Base-by-base conservation (phyloP, 768 basidiomycete species). In the Dioszegia aurantiaca region DNA sequence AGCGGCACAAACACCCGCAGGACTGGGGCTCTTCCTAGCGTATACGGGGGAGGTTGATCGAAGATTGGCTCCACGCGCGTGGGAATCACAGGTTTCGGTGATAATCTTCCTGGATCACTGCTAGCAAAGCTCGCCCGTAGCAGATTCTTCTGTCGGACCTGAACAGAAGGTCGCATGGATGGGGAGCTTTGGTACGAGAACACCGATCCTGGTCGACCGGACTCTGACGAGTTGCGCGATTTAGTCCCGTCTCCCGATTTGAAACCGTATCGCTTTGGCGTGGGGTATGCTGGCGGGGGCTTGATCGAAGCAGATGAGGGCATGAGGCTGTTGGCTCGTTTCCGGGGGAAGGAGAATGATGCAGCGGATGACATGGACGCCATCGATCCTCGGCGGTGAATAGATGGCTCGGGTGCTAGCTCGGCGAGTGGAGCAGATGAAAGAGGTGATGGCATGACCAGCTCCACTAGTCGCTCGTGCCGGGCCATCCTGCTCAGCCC, bases 211-310 rank as follows among this genome's bases (percentile, higher is more conserved):
- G 75, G 71, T 47, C 75, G 63, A 28, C 64, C 62, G 2, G 73
- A 71, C 40, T 72, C 73, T 1, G 71, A 71, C 11, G 63, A 63
- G 17, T 61, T 65, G 4, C 70, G 60, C 11, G 60, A 52, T 39
- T 16, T 39, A 19, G 11, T 23, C 21, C 67, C 68, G 31, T 63
- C 67, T 21, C 66, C 64, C 1, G 64, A 61, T 28, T 61, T 68
- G 64, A 76, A 76, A 19, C 63, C 67, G 51, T 76, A 76, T 24
- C 75, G 66, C 52, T 76, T 76, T 17, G 75, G 69, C 1, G 65
- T 56, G 1, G 75, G 75, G 41, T 64, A 76, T 65, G 1, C 69
- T 69, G 11, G 75, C 69, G 21, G 65, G 46, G 16, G 60, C 57
- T 55, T 46, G 2, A 53, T 53, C 16, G 51, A 53, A 2, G 51